Evolutionary conservation across 352 stramenopile genomes (phyloP), one percentile per base, ranked within the genome.

Genomic region (Phytophthora constricta): DNA sequence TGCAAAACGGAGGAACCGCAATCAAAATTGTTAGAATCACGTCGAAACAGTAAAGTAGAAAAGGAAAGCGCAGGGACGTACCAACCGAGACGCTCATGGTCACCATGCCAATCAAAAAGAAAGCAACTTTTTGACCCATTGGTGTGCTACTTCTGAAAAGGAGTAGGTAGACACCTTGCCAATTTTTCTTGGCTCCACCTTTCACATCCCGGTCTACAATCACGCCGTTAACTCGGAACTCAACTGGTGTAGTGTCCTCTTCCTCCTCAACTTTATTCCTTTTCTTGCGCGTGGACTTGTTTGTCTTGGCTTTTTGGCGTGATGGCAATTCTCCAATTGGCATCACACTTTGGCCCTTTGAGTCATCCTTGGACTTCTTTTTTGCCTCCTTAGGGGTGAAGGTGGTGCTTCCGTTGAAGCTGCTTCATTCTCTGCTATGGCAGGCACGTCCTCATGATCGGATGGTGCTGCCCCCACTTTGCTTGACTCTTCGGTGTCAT

Each of bases 141-240:
- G 85, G 85, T 5, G 83, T 93, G 49, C 77, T 90, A 58, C 77
- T 91, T 62, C 89, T 65, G 65, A 91, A 93, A 45, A 93, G 67
- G 10, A 91, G 69, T 64, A 91, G 74, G 64, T 93, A 93, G 54
- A 89, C 76, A 20, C 80, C 68, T 56, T 89, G 79, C 85, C 85
- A 93, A 46, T 84, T 76, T 11, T 73, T 50, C 49, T 88, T 87
- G 11, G 80, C 75, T 34, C 77, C 84, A 50, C 84, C 82, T 51
- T 70, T 78, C 17, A 92, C 80, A 54, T 92, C 84, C 11, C 79
- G 80, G 61, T 91, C 84, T 1, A 92, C 79, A 5, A 87, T 63
- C 52, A 92, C 88, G 27, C 82, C 84, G 23, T 90, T 91, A 23
- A 90, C 80, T 16, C 82, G 81, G 57, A 90, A 89, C 23, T 74